A percentile compares a stretch with the other conserved stretches of the same genome.
These are phyloP conservation scores for Mycena vulgaris DNA, from an alignment of 768 basidiomycete genomes.

Conservation along the genomic window DNA sequence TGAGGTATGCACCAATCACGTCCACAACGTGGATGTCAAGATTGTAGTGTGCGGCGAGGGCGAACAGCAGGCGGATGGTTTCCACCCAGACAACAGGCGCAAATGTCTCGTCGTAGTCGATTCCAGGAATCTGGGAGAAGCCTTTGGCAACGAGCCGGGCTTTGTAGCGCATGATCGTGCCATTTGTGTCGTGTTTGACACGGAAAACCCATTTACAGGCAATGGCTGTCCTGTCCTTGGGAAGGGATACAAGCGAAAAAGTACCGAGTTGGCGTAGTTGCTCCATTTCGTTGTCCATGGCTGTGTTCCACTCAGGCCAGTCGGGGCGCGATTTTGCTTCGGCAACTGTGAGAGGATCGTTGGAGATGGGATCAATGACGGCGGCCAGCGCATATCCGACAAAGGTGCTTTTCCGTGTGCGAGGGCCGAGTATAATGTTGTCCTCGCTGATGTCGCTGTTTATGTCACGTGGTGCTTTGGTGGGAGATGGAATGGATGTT, in stretches of 20 bases:
- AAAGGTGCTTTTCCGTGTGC: too few species aligned
- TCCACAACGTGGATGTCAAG: slow-evolving; percentile 49
- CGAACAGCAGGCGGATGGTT: slow-evolving; percentile 38
- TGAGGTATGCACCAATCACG: too few species aligned
- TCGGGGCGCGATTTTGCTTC: too few species aligned
- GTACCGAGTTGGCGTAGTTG: slow-evolving; percentile 35
- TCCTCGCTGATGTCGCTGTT: too few species aligned
- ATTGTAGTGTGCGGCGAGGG: slow-evolving; percentile 45
- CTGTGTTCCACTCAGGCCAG: too few species aligned
- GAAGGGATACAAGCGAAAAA: slow-evolving; percentile 35
- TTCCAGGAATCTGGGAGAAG: slow-evolving; percentile 49
- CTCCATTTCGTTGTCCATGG: slow-evolving; percentile 31
- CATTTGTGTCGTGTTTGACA: slow-evolving; percentile 47
- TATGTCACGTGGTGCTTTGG: too few species aligned
- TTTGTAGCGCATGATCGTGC: slow-evolving; percentile 47
- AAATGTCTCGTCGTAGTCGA: too few species aligned
- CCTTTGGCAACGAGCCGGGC: slow-evolving; percentile 21
- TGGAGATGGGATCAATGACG: too few species aligned
- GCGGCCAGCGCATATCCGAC: too few species aligned
- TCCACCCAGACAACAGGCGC: slow-evolving; percentile 29
- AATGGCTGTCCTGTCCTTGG: slow-evolving; percentile 28
- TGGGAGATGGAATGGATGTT: too few species aligned
- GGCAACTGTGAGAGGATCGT: too few species aligned
- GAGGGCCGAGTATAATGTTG: too few species aligned
- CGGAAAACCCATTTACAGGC: slow-evolving; percentile 45